phyloP scores from a whole-genome alignment of 2,329 filamentous ascomycete genomes.

The Knoxdaviesia capensis region DNA sequence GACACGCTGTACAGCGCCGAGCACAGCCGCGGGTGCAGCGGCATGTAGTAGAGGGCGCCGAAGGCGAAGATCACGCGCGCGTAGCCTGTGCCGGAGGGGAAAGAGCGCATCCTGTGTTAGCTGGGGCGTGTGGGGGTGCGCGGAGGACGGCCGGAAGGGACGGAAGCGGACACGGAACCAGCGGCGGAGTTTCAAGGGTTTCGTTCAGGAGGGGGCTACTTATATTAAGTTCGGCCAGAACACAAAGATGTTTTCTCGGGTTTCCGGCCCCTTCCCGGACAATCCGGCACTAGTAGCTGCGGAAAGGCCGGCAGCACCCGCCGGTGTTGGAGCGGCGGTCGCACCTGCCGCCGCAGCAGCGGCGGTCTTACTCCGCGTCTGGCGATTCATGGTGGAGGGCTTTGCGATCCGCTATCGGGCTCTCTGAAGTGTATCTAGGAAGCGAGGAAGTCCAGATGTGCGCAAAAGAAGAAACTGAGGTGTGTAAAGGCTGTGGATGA shows the following conservation, averaged over 20 bases:
- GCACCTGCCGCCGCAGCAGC: constrained; percentile 4
- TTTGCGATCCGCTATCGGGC: background rate
- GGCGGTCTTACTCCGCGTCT: constrained; percentile 8
- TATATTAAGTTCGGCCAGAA: constrained; percentile 73
- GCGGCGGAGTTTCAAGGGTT: background rate
- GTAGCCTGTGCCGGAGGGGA: constrained; percentile 35
- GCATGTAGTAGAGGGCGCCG: constrained; percentile 97
- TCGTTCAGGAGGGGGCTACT: constrained; percentile 10
- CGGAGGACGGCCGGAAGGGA: background rate
- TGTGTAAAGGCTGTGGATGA: no score
- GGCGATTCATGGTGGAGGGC: constrained; percentile 15
- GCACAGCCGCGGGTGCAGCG: constrained; percentile 89
- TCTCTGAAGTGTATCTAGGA: no score
- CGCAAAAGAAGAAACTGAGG: no score
- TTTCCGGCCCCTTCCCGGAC: constrained; percentile 5
- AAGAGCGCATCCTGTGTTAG: background rate
- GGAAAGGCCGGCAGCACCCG: constrained; percentile 11
- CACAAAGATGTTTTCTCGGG: constrained; percentile 56
- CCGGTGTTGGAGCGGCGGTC: constrained; percentile 10
- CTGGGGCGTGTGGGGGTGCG: background rate
- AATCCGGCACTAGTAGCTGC: no score
- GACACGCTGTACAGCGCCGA: constrained; percentile 81
- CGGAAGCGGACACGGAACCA: background rate
- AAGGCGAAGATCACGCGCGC: constrained; percentile 61
- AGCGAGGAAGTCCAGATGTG: no score